Evolutionary conservation across 2,329 filamentous ascomycete species (phyloP).

Genomic region (Ciborinia camelliae): DNA sequence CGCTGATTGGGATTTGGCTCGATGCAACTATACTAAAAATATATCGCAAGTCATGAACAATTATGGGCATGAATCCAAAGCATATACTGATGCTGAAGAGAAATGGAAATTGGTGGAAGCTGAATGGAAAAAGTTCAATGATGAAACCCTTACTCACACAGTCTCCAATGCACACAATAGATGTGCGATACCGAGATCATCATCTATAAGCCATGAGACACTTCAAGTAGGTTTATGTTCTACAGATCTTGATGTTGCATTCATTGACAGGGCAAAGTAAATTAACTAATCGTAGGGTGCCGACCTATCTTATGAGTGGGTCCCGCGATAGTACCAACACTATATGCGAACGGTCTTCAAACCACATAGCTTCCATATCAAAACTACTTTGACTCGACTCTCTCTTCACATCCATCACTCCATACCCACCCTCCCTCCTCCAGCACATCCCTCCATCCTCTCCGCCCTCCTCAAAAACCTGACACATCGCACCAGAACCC

Average conservation of each 20-base stretch:
- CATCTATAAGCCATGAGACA: background rate
- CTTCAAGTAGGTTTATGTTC: background rate
- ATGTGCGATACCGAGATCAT: no score
- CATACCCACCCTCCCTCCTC: background rate
- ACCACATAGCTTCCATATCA: background rate
- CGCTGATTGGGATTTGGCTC: slow-evolving; percentile 8
- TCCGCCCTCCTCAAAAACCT: no score
- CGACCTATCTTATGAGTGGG: background rate
- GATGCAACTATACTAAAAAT: background rate
- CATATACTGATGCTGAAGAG: background rate
- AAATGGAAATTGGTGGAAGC: background rate
- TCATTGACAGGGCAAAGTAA: background rate
- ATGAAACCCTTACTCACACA: background rate
- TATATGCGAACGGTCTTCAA: background rate
- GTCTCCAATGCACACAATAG: background rate
- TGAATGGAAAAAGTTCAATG: background rate
- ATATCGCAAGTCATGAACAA: background rate
- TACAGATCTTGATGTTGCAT: background rate
- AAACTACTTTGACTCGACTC: background rate
- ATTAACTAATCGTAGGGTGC: background rate
- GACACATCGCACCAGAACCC: background rate
- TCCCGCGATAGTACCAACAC: background rate
- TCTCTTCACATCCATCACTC: background rate
- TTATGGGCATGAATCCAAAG: background rate
- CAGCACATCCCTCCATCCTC: background rate